phyloP scores from a whole-genome alignment of 2,329 filamentous ascomycete genomes.

The Arthrobotrys entomopaga region DNA sequence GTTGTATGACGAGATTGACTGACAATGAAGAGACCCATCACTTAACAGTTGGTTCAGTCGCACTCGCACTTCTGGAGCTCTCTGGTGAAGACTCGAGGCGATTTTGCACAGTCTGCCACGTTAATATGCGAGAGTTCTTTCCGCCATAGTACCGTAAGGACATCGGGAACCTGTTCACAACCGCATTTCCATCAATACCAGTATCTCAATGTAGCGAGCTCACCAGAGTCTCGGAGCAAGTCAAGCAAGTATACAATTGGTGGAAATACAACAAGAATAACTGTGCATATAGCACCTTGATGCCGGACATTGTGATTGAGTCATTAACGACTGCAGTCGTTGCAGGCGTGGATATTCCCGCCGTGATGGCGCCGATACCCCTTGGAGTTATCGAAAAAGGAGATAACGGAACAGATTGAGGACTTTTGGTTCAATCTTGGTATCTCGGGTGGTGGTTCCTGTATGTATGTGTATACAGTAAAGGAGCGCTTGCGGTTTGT shows the following conservation, averaged over 20 bases:
- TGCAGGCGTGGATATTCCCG: neutral
- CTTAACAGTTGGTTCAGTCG: slow-evolving; percentile 75
- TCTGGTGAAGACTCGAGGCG: slow-evolving; percentile 9
- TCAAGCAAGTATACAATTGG: neutral
- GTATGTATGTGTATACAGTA: slow-evolving; percentile 17
- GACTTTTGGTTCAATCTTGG: slow-evolving; percentile 32
- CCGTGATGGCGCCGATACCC: slow-evolving; percentile 4
- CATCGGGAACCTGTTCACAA: slow-evolving; percentile 27
- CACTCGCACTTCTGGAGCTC: slow-evolving; percentile 5
- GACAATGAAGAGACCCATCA: slow-evolving; percentile 75
- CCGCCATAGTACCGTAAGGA: neutral
- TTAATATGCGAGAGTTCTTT: slow-evolving; percentile 20
- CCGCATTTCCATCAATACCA: slow-evolving; percentile 5
- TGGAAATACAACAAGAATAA: slow-evolving; percentile 16
- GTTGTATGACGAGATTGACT: slow-evolving; percentile 78
- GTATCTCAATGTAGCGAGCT: slow-evolving; percentile 6
- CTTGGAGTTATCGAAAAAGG: slow-evolving; percentile 26
- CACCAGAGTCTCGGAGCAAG: neutral
- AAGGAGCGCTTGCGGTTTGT: slow-evolving; percentile 19
- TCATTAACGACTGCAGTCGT: neutral
- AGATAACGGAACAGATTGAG: slow-evolving; percentile 19
- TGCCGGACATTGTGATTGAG: slow-evolving; percentile 1
- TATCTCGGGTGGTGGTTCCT: neutral
- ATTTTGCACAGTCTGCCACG: slow-evolving; percentile 3
- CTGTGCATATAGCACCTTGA: neutral